phyloP scores from a whole-genome alignment of 2,329 filamentous ascomycete genomes.

The Escovopsis sp. region DNA sequence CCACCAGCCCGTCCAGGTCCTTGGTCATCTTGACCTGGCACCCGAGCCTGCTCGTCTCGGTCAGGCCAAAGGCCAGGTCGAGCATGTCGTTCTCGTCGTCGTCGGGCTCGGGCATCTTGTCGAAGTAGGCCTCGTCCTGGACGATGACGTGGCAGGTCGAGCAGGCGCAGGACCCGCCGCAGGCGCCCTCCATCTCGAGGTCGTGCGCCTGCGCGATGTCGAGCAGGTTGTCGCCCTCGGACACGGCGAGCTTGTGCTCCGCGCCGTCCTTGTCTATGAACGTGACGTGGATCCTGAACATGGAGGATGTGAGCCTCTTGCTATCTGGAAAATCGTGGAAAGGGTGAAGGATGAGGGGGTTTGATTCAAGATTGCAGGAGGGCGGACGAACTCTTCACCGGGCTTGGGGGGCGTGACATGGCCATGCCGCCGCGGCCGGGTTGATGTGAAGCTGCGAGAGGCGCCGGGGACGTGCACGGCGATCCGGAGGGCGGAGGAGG shows the following conservation, averaged over 20 bases:
- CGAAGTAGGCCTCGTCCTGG: slow-evolving; percentile 55
- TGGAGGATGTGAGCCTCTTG: background rate
- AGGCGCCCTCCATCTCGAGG: slow-evolving; percentile 96
- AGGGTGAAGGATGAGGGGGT: too few relatives aligned
- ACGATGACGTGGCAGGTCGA: slow-evolving; percentile 90
- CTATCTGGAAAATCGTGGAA: background rate
- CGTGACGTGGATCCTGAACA: slow-evolving; percentile 61
- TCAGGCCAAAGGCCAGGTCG: slow-evolving; percentile 78
- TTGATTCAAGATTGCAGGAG: background rate
- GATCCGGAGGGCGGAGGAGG: slow-evolving; percentile 2
- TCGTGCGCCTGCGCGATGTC: slow-evolving; percentile 93
- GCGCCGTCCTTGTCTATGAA: slow-evolving; percentile 86
- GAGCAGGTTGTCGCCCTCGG: slow-evolving; percentile 79
- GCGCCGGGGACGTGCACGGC: slow-evolving; percentile 10
- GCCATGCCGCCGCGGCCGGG: slow-evolving; percentile 49
- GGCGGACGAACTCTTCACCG: slow-evolving; percentile 65
- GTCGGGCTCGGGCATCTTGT: slow-evolving; percentile 62
- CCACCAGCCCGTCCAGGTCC: slow-evolving; percentile 72
- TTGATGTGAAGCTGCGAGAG: slow-evolving; percentile 44
- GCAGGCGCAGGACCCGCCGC: slow-evolving; percentile 85
- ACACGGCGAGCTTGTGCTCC: slow-evolving; percentile 62
- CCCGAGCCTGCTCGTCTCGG: slow-evolving; percentile 69
- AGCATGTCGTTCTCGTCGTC: slow-evolving; percentile 85
- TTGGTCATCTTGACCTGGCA: slow-evolving; percentile 89
- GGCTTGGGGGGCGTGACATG: slow-evolving; percentile 73